Conservation (phyloP, 2,329 filamentous ascomycete species). For the Xylariales sp. region DNA sequence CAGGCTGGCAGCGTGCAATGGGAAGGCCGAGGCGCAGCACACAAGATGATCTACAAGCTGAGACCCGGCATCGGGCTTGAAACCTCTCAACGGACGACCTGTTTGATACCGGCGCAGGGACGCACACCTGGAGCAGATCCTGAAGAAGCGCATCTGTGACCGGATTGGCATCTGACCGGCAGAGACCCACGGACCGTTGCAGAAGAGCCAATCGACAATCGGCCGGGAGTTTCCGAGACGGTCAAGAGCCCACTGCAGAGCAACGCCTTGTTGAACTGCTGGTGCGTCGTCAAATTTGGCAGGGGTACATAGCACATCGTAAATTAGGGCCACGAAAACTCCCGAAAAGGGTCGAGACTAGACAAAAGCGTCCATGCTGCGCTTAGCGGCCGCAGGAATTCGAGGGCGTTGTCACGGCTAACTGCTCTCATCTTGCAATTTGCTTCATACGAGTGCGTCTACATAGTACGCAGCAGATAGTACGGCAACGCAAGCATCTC, state of each 20-base stretch:
- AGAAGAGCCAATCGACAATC: constrained; percentile 9
- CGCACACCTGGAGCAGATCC: constrained; percentile 9
- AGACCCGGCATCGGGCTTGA: constrained; percentile 36
- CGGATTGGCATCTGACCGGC: constrained; percentile 26
- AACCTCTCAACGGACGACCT: constrained; percentile 26
- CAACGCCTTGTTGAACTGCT: constrained; percentile 9
- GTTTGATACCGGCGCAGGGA: constrained; percentile 21
- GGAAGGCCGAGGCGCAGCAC: constrained; percentile 25
- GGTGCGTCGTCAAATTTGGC: constrained; percentile 5
- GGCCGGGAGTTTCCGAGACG: constrained; percentile 21
- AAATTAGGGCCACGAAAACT: not conserved
- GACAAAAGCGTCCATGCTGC: not conserved
- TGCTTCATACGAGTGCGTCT: not conserved
- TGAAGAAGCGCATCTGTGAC: constrained; percentile 23
- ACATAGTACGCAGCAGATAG: not conserved
- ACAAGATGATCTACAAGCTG: constrained; percentile 34
- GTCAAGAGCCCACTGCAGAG: too few relatives aligned
- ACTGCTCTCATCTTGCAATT: not conserved
- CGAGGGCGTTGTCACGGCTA: not conserved
- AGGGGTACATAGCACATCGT: too few relatives aligned
- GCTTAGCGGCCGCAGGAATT: not conserved
- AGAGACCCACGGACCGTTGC: constrained; percentile 11
- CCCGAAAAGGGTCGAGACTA: not conserved
- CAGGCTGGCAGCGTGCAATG: too few relatives aligned
- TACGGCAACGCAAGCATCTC: constrained; percentile 1